These are phyloP conservation scores for Coniosporium apollinis DNA, from an alignment of 495 filamentous ascomycete species.

Conservation along the genomic window DNA sequence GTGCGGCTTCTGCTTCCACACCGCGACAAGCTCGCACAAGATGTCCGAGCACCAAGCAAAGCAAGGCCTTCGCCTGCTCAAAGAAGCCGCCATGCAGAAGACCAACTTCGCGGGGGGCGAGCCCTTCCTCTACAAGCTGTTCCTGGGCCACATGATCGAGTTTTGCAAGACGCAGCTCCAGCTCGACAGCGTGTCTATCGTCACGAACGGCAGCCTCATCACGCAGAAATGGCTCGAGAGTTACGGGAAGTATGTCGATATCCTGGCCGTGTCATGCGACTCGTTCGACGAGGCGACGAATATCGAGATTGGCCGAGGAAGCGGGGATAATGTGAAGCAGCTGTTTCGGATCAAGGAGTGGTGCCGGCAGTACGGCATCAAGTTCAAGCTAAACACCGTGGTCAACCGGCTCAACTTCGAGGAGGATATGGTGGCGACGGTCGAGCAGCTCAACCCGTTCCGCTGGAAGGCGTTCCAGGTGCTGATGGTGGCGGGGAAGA, in stretches of 20 bases:
- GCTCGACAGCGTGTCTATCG: conserved; percentile 36
- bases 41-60: conserved; percentile 24
- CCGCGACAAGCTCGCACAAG: conserved; percentile 30
- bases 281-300: conserved; percentile 39
- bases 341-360: conserved; percentile 27
- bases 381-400: conserved; percentile 45
- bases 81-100: conserved; percentile 37
- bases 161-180: conserved; percentile 35
- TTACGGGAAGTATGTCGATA: conserved; percentile 32
- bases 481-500: conserved; percentile 37
- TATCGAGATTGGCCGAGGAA: conserved; percentile 33
- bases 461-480: conserved; percentile 43
- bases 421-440: conserved; percentile 36
- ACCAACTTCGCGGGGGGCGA: conserved; percentile 45
- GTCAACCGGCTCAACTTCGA: conserved; percentile 32
- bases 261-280: conserved; percentile 39
- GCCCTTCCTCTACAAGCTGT: conserved; percentile 36
- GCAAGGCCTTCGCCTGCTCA: conserved; percentile 29
- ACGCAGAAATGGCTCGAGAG: conserved; percentile 26
- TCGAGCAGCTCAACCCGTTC: conserved; percentile 30
- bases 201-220: conserved; percentile 36
- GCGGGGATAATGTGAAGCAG: conserved; percentile 27
- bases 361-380: conserved; percentile 31
- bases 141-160: conserved; percentile 28
- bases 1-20: conserved; percentile 44